Evolutionary conservation across 1,284 basidiomycete genomes (phyloP).

Genomic region (Leccinum proliferum): DNA sequence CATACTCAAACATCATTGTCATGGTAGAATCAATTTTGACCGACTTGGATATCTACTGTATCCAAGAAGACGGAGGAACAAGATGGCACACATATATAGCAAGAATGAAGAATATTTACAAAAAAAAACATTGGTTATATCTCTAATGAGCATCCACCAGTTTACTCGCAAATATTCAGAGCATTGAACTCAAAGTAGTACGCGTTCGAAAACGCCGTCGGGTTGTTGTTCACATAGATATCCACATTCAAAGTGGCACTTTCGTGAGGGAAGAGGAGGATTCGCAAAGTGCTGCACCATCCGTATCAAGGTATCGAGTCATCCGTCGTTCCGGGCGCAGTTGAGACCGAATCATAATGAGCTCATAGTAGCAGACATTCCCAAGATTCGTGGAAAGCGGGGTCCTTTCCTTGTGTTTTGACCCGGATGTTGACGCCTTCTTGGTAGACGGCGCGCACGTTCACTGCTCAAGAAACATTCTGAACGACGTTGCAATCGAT

Average conservation of each 20-base stretch:
- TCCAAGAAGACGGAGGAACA: neutral
- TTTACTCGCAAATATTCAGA: constrained; percentile 18
- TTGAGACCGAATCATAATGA: too few species aligned
- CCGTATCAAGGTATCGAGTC: too few species aligned
- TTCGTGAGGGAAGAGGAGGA: neutral
- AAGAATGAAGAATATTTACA: neutral
- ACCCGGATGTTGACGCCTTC: too few species aligned
- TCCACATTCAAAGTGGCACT: neutral
- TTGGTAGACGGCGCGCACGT: too few species aligned
- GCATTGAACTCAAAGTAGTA: constrained; percentile 25
- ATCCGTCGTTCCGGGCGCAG: too few species aligned
- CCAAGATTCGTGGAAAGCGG: too few species aligned
- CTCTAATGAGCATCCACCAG: neutral
- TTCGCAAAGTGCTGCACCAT: too few species aligned
- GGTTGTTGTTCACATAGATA: constrained; percentile 9
- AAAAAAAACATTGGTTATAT: neutral
- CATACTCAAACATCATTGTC: neutral
- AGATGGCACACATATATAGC: neutral
- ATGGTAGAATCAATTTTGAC: neutral
- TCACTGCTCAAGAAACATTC: too few species aligned
- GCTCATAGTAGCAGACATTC: too few species aligned
- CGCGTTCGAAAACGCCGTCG: constrained; percentile 14
- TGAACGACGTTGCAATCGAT: too few species aligned
- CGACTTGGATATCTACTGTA: neutral
- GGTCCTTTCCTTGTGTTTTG: too few species aligned